A percentile compares a stretch with the other conserved stretches of the same genome.
Conservation (phyloP, 1,139 yeast genomes). For the Candida pseudoviswanathii region DNA sequence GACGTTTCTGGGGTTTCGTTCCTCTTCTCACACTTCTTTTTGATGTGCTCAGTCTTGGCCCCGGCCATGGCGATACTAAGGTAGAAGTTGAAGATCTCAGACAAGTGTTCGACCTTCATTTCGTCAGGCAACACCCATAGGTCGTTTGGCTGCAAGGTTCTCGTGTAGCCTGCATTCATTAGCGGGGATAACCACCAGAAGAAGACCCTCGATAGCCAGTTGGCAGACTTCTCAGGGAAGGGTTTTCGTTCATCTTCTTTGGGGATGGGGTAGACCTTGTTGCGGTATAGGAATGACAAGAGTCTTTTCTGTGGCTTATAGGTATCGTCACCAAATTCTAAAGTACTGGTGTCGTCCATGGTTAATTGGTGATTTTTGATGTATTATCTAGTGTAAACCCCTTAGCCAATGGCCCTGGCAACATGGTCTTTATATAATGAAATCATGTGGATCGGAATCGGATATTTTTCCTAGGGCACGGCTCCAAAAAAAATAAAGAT, state of each 20-base stretch:
- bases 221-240: slow-evolving; percentile 40
- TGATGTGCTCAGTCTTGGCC: slow-evolving; percentile 23
- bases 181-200: slow-evolving; percentile 65
- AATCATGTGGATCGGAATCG: neutral
- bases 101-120: slow-evolving; percentile 50
- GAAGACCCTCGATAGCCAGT: slow-evolving; percentile 35
- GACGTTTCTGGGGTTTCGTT: slow-evolving; percentile 26
- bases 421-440: neutral
- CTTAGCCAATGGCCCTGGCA: too few relatives aligned
- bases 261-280: slow-evolving; percentile 44
- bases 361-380: neutral
- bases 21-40: slow-evolving; percentile 27
- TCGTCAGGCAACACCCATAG: slow-evolving; percentile 55
- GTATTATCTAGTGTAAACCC: neutral
- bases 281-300: slow-evolving; percentile 17
- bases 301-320: slow-evolving; percentile 21
- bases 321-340: slow-evolving; percentile 17
- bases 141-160: slow-evolving; percentile 68
- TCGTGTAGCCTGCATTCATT: slow-evolving; percentile 61
- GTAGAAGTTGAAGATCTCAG: slow-evolving; percentile 31
- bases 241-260: slow-evolving; percentile 48
- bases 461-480: neutral
- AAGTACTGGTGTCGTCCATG: slow-evolving; percentile 14
- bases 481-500: too few relatives aligned
- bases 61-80: slow-evolving; percentile 38